phyloP scores from a whole-genome alignment of 2,329 filamentous ascomycete genomes.

The Microthyrium microscopicum region DNA sequence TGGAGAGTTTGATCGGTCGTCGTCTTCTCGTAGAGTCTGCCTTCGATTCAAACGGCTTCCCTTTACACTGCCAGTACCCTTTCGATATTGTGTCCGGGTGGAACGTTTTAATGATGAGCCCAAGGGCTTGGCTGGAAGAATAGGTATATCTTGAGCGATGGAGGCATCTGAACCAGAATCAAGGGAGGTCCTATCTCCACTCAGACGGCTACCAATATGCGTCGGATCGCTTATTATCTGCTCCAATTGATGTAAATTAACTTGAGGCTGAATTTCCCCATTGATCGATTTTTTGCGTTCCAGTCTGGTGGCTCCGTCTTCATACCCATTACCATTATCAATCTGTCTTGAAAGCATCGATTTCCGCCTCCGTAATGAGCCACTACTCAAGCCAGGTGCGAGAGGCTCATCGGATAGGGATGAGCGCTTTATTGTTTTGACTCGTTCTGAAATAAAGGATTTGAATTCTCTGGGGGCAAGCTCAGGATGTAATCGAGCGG shows the following conservation, averaged over 20 bases:
- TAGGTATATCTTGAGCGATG: conserved; percentile 53
- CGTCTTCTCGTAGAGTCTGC: conserved; percentile 2
- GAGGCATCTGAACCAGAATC: conserved; percentile 15
- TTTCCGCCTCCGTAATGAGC: conserved; percentile 62
- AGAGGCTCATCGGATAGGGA: conserved; percentile 49
- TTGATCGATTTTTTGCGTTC: conserved; percentile 52
- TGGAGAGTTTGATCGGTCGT: conserved; percentile 27
- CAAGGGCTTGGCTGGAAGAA: conserved; percentile 56
- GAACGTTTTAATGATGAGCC: conserved; percentile 75
- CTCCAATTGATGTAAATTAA: conserved; percentile 51
- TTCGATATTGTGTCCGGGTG: conserved; percentile 79
- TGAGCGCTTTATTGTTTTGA: conserved; percentile 73
- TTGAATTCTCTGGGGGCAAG: conserved; percentile 93
- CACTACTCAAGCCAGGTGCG: conserved; percentile 37
- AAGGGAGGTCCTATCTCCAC: conserved; percentile 31
- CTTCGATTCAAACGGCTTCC: conserved; percentile 50
- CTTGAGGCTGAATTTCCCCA: conserved; percentile 39
- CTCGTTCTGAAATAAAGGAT: conserved; percentile 83
- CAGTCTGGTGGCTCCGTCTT: conserved; percentile 68
- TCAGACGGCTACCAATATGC: conserved; percentile 53
- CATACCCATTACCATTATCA: conserved; percentile 57
- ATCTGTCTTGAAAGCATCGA: conserved; percentile 92
- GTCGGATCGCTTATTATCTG: conserved; percentile 67
- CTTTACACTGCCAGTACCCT: conserved; percentile 69
- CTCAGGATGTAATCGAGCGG: conserved; percentile 84